Percentiles rank a stretch among this genome's conserved stretches.
These are phyloP conservation scores for Beta corolliflora DNA, from an alignment of 179 eudicot species.

Conservation along the genomic window DNA sequence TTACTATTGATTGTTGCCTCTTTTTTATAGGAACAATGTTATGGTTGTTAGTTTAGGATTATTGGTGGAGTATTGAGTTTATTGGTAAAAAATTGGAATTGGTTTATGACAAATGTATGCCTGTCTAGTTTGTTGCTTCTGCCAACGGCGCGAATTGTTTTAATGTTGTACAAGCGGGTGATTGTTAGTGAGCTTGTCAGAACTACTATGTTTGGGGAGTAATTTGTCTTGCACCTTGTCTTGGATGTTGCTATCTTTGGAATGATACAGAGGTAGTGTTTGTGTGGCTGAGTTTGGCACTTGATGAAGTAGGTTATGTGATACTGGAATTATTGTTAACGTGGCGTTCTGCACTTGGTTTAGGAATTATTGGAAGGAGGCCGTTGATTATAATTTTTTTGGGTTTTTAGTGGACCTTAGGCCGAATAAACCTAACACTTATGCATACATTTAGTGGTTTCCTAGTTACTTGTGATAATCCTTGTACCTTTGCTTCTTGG, in stretches of 20 bases:
- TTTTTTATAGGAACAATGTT: not conserved
- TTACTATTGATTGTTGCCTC: too few relatives aligned
- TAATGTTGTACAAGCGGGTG: not conserved
- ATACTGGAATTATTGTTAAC: not conserved
- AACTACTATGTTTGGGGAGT: not conserved
- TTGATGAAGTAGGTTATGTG: not conserved
- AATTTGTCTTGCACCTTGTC: not conserved
- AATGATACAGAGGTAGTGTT: not conserved
- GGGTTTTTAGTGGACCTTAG: not conserved
- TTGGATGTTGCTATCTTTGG: not conserved
- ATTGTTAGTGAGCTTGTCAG: not conserved
- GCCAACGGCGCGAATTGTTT: not conserved
- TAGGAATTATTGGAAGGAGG: slow-evolving; percentile 1
- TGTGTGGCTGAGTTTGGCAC: not conserved
- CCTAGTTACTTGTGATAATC: not conserved
- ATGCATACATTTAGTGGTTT: not conserved
- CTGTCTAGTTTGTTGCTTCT: slow-evolving; percentile 16
- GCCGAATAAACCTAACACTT: not conserved
- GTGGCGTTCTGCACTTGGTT: not conserved
- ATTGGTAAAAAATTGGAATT: not conserved
- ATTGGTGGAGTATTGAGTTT: too few relatives aligned
- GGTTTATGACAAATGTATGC: not conserved
- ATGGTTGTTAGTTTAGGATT: not conserved
- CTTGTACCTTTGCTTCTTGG: not conserved
- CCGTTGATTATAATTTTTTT: not conserved